A percentile compares a stretch with the other conserved stretches of the same genome.
Conservation (phyloP, 805 yeast species). For the Ogataea siamensis region DNA sequence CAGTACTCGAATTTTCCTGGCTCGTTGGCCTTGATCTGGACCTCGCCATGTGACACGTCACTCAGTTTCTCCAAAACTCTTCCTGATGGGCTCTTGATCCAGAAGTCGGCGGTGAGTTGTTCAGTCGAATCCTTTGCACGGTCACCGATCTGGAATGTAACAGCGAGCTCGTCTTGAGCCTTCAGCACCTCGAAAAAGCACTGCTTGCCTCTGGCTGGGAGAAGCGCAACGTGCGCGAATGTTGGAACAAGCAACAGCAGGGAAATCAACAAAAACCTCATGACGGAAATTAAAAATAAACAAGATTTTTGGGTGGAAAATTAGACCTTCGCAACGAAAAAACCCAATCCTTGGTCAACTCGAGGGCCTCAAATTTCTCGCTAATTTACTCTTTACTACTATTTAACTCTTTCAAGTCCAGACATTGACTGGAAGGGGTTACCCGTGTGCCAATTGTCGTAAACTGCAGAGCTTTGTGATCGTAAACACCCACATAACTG, state of each 20-base stretch:
- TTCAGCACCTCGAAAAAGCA: constrained; percentile 86
- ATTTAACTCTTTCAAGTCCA: too few species aligned
- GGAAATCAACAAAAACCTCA: constrained; percentile 13
- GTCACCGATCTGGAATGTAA: constrained; percentile 91
- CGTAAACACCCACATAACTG: too few species aligned
- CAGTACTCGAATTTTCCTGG: constrained; percentile 83
- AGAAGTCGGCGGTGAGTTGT: constrained; percentile 67
- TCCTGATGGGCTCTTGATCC: constrained; percentile 42
- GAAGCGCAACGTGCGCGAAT: constrained; percentile 73
- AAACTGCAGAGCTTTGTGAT: too few species aligned
- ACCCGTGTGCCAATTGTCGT: background rate
- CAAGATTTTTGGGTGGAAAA: constrained; percentile 8
- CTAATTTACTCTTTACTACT: too few species aligned
- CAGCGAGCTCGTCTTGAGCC: constrained; percentile 80
- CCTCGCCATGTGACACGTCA: constrained; percentile 79
- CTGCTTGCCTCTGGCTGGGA: constrained; percentile 80
- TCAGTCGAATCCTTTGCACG: constrained; percentile 70
- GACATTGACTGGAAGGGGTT: too few species aligned
- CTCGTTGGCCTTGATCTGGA: constrained; percentile 58
- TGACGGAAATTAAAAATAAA: constrained; percentile 12
- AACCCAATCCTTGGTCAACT: too few species aligned
- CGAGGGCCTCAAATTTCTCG: too few species aligned
- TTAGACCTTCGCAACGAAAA: background rate
- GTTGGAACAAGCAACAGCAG: constrained; percentile 19
- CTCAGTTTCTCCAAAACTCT: constrained; percentile 48